Conservation (phyloP, 441 rosid species). For the Corymbia calophylla region DNA sequence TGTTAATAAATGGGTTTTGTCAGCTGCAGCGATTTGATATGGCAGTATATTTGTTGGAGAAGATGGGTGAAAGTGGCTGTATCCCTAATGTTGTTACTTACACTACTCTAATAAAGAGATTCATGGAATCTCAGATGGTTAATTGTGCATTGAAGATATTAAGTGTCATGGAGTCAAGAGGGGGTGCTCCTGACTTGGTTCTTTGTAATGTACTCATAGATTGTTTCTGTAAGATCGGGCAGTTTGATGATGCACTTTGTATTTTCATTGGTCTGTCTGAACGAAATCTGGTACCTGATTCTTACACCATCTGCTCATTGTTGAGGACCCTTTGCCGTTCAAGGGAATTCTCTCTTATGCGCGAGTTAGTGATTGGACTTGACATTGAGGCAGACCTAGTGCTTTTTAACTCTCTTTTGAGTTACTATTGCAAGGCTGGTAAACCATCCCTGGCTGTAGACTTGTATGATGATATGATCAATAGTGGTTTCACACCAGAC, state of each 20-base stretch:
- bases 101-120: conserved; percentile 54
- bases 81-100: conserved; percentile 57
- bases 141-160: conserved; percentile 31
- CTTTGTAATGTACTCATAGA: conserved; percentile 58
- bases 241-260: not conserved
- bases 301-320: conserved; percentile 54
- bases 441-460: conserved; percentile 28
- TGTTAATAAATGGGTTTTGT: conserved; percentile 41
- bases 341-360: conserved; percentile 22
- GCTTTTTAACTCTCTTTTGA: conserved; percentile 43
- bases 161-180: conserved; percentile 26
- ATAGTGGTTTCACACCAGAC: conserved; percentile 39
- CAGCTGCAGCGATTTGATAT: conserved; percentile 26
- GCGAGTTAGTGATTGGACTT: conserved; percentile 17
- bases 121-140: conserved; percentile 41
- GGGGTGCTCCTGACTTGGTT: conserved; percentile 48
- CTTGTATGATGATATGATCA: conserved; percentile 32
- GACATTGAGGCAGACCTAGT: conserved; percentile 38
- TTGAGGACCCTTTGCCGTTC: conserved; percentile 34
- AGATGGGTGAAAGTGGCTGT: conserved; percentile 46
- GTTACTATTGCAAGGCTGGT: conserved; percentile 45
- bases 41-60: conserved; percentile 40
- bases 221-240: conserved; percentile 28
- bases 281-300: conserved; percentile 44
- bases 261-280: not conserved